Evolutionary conservation across 2,329 filamentous ascomycete genomes (phyloP).

Genomic region (Verticillium zaregamsianum): DNA sequence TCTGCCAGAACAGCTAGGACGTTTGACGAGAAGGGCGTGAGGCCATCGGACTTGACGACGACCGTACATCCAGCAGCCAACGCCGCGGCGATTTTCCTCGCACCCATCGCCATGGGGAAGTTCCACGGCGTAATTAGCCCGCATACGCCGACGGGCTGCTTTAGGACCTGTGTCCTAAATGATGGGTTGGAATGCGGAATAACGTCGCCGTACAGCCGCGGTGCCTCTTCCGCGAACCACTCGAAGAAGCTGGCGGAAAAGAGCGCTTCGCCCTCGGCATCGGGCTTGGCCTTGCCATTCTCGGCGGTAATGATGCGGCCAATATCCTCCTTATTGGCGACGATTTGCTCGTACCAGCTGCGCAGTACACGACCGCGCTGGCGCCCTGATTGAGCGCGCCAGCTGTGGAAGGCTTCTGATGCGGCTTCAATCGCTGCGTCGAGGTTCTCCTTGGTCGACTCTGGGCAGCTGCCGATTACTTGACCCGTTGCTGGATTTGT

Average conservation of each 20-base stretch:
- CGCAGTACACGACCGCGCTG: conserved; percentile 53
- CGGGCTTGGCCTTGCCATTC: conserved; percentile 61
- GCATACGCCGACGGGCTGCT: conserved; percentile 29
- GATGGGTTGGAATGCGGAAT: conserved; percentile 51
- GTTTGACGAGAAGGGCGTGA: conserved; percentile 29
- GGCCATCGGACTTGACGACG: conserved; percentile 38
- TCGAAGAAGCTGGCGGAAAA: conserved; percentile 54
- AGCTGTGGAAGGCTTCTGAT: conserved; percentile 53
- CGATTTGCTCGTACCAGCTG: conserved; percentile 59
- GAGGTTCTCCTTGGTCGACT: conserved; percentile 62
- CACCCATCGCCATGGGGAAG: conserved; percentile 51
- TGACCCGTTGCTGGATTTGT: conserved; percentile 63
- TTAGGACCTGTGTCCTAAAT: conserved; percentile 47
- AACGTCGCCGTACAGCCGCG: conserved; percentile 52
- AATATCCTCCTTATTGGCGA: conserved; percentile 60
- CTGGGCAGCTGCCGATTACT: conserved; percentile 64
- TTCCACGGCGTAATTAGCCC: conserved; percentile 46
- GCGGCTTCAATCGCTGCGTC: conserved; percentile 66
- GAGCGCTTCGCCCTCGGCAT: conserved; percentile 49
- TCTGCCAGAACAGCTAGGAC: conserved; percentile 56
- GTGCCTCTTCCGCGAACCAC: conserved; percentile 58
- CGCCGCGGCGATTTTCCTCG: conserved; percentile 45
- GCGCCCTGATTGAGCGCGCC: conserved; percentile 51
- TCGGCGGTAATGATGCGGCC: conserved; percentile 64
- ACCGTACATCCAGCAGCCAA: conserved; percentile 71